These are phyloP conservation scores for Saccharomycopsis fodiens DNA, from an alignment of 805 yeast genomes.

Conservation along the genomic window DNA sequence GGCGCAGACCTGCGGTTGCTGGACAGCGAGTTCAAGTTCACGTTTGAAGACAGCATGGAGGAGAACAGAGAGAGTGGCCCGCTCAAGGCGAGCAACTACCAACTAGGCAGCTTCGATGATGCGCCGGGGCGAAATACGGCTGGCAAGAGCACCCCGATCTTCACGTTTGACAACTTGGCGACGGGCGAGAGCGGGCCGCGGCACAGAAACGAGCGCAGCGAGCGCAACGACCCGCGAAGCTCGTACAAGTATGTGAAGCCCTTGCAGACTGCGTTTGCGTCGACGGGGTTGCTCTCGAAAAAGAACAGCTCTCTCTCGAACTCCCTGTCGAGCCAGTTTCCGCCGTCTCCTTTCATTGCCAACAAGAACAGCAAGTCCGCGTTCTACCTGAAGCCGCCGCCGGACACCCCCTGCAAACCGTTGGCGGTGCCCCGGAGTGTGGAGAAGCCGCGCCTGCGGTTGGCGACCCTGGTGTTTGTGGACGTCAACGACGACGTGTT, in stretches of 20 bases:
- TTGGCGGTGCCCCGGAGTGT: constrained; percentile 1
- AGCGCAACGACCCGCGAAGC: constrained; percentile 25
- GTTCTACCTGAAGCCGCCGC: not conserved
- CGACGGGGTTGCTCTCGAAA: constrained; percentile 40
- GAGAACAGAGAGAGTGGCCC: not conserved
- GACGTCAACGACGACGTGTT: constrained; percentile 3
- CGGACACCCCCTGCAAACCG: constrained; percentile 9
- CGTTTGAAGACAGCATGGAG: constrained; percentile 1
- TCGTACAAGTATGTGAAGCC: constrained; percentile 48
- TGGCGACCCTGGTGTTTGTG: constrained; percentile 10
- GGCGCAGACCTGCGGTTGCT: constrained; percentile 4
- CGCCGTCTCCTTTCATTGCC: constrained; percentile 11
- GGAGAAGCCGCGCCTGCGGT: constrained; percentile 15
- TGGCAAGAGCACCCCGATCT: not conserved
- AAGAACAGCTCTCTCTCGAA: constrained; percentile 27
- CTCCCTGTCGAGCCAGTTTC: constrained; percentile 2
- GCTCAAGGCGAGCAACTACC: not conserved
- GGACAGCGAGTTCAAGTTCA: constrained; percentile 16
- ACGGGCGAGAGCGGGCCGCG: not conserved
- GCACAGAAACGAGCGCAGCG: not conserved
- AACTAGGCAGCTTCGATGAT: not conserved
- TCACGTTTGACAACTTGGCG: constrained; percentile 6
- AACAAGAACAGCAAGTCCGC: constrained; percentile 9
- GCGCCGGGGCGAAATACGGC: not conserved
- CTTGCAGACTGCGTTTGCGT: constrained; percentile 47